A percentile compares a stretch with the other conserved stretches of the same genome.
Conservation (phyloP, 805 yeast species). For the Torulaspora indica region DNA sequence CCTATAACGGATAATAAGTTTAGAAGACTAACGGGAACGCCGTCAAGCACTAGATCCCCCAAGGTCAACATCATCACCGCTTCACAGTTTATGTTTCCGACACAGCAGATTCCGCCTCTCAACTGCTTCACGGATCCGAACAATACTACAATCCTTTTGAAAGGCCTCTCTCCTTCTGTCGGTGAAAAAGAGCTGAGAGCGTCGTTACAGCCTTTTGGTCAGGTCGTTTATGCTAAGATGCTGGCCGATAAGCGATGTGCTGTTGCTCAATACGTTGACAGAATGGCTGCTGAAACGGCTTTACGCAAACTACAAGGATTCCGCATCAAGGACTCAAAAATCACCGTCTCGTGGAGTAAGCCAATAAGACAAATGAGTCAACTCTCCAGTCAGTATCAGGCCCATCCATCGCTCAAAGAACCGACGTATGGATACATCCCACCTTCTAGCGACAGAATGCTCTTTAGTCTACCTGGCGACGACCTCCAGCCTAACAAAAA, state of each 20-base stretch:
- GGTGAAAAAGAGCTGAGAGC: conserved; percentile 58
- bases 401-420: conserved; percentile 15
- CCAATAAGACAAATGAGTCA: conserved; percentile 33
- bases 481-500: neutral
- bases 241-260: conserved; percentile 78
- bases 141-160: conserved; percentile 70
- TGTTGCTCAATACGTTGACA: conserved; percentile 72
- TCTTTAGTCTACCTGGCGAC: neutral
- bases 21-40: neutral
- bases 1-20: conserved; percentile 10
- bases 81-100: conserved; percentile 27
- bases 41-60: neutral
- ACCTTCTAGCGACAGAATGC: conserved; percentile 1
- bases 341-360: conserved; percentile 86
- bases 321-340: conserved; percentile 77
- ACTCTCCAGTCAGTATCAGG: conserved; percentile 28
- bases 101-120: conserved; percentile 50
- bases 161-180: conserved; percentile 56
- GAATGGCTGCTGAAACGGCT: conserved; percentile 82
- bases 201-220: conserved; percentile 65
- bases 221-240: conserved; percentile 69
- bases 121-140: conserved; percentile 72
- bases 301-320: conserved; percentile 85
- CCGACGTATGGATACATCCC: conserved; percentile 19
- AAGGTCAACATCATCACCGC: conserved; percentile 5